Conservation (phyloP, 2,329 filamentous ascomycete genomes). For the Aspergillus sp. region DNA sequence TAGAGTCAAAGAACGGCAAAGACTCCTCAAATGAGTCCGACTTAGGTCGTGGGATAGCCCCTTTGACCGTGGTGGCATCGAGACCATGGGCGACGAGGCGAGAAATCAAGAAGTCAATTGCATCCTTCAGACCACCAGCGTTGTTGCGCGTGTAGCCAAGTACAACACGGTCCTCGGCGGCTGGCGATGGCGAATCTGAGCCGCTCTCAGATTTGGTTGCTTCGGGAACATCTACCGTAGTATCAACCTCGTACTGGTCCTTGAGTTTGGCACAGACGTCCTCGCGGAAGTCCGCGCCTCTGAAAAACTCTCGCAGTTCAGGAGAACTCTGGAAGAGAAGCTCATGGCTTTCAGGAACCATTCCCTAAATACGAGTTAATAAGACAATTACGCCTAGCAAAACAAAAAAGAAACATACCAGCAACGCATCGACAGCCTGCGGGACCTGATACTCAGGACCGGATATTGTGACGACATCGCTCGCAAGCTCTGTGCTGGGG, state of each 20-base stretch:
- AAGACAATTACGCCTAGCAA: neutral
- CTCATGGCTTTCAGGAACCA: slow-evolving; percentile 96
- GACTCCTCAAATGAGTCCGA: slow-evolving; percentile 98
- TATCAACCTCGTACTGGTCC: slow-evolving; percentile 86
- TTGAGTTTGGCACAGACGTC: slow-evolving; percentile 83
- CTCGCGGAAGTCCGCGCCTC: slow-evolving; percentile 74
- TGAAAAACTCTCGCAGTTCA: slow-evolving; percentile 77
- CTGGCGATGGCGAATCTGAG: slow-evolving; percentile 45
- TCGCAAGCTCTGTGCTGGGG: slow-evolving; percentile 94
- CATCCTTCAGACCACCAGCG: slow-evolving; percentile 89
- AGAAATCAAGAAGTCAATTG: slow-evolving; percentile 88
- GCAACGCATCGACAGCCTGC: slow-evolving; percentile 90
- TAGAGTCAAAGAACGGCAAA: slow-evolving; percentile 93
- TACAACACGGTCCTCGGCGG: slow-evolving; percentile 57
- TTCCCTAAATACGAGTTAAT: slow-evolving; percentile 59
- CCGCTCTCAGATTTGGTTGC: slow-evolving; percentile 33
- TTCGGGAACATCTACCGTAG: slow-evolving; percentile 62
- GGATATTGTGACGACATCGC: slow-evolving; percentile 91
- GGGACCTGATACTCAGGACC: slow-evolving; percentile 98
- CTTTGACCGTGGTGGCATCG: slow-evolving; percentile 84
- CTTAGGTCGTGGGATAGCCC: slow-evolving; percentile 95
- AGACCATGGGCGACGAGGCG: slow-evolving; percentile 84
- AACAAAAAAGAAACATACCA: slow-evolving; percentile 53
- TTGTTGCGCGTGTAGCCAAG: slow-evolving; percentile 96
- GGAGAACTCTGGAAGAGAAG: slow-evolving; percentile 76